Base-by-base conservation (phyloP, 345 rosid genomes). In the Excoecaria agallocha region DNA sequence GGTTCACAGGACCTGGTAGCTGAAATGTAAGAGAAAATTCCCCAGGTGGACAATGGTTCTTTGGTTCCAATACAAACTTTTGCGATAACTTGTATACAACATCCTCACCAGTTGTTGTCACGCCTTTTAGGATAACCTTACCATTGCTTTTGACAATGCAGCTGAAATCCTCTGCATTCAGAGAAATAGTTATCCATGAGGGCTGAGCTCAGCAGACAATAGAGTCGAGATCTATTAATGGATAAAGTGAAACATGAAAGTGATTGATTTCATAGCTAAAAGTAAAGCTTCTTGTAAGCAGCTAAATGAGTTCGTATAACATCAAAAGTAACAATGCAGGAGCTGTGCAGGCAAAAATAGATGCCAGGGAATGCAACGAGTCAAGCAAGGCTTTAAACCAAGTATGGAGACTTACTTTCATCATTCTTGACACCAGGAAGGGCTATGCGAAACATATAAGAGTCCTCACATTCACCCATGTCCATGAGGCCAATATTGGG, bases 1-100 rank as follows among this genome's bases (percentile, higher is more conserved):
- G 76, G 72, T 86, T 72, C 69, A 93, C 93, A 6, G 90, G 94
- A 66, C 98, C 96, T 2, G 96, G 94, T 11, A 93, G 93, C 73
- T 82, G 83, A 74, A 91, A 89, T 30, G 85, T 70, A 66, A 90
- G 71, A 0, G 96, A 78, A 79, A 93, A 93, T 57, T 76, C 85
- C 20, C 98, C 98, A 2, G 94, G 89, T 9, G 93, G 91, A 82
- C 87, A 79, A 19, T 90, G 81, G 71, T 93, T 89, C 52, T 83
- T 88, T 0, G 94, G 70, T 43, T 78, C 80, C 97, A 90, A 89
- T 78, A 76, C 74, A 51, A 94, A 94, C 65, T 84, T 69, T 76
- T 77, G 87, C 19, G 82, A 83, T 77, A 84, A 4, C 82, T 71
- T 86, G 77, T 80, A 80, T 1, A 93, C 87, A 0, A 83, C 79